These are phyloP conservation scores for Metarhizium album DNA, from an alignment of 2,329 filamentous ascomycete genomes.

Conservation along the genomic window DNA sequence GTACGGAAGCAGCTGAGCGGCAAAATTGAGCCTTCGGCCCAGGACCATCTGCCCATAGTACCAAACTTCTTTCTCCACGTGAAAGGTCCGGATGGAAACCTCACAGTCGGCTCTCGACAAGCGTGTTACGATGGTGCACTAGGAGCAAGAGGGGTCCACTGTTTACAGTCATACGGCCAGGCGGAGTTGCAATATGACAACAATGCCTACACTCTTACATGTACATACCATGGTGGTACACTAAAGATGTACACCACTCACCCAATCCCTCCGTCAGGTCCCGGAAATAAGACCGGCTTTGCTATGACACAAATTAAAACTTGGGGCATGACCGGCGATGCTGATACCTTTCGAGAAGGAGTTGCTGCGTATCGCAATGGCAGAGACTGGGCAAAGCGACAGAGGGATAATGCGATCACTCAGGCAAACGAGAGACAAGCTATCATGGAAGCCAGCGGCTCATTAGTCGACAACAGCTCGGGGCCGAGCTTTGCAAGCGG, in stretches of 20 bases:
- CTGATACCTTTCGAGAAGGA: conserved; percentile 1
- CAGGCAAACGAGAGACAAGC: neutral
- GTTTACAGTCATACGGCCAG: conserved; percentile 21
- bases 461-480: neutral
- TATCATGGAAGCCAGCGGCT: neutral
- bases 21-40: too few species aligned
- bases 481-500: neutral
- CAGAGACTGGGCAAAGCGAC: conserved; percentile 1
- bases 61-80: too few species aligned
- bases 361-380: conserved; percentile 1
- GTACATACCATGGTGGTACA: neutral
- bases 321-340: neutral
- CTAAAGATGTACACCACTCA: conserved; percentile 5
- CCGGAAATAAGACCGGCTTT: neutral
- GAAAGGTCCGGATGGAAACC: neutral
- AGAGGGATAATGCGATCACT: neutral
- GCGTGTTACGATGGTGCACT: conserved; percentile 25
- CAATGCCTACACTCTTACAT: conserved; percentile 2
- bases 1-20: too few species aligned
- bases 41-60: neutral
- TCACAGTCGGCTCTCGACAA: conserved; percentile 13
- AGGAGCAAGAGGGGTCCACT: conserved; percentile 23
- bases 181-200: neutral
- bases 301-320: neutral
- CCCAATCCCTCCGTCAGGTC: neutral